Conservation (phyloP, 106 monocot genomes). For the Platanthera guangdongensis region DNA sequence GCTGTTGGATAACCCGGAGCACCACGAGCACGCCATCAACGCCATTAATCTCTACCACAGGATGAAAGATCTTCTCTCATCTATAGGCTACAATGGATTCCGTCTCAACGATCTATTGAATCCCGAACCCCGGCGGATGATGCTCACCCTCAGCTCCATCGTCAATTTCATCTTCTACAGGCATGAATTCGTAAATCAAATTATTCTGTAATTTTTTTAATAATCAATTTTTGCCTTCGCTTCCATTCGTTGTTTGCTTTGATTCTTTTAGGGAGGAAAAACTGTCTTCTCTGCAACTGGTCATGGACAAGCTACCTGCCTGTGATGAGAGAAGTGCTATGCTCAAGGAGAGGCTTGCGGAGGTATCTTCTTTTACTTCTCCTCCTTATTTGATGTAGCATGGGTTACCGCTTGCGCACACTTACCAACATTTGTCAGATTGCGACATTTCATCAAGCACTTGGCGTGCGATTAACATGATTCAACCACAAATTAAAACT, state of each 20-base stretch:
- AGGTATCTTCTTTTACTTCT: not conserved
- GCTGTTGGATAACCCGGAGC: slow-evolving; percentile 62
- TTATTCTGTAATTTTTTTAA: not conserved
- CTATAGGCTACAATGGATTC: slow-evolving; percentile 28
- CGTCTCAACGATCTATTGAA: slow-evolving; percentile 40
- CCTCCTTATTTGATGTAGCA: no score
- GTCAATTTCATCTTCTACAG: slow-evolving; percentile 64
- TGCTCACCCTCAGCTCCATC: slow-evolving; percentile 49
- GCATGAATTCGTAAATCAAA: slow-evolving; percentile 5
- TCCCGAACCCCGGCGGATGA: slow-evolving; percentile 37
- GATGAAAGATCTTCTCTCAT: slow-evolving; percentile 26
- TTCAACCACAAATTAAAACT: no score
- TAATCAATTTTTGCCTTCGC: not conserved
- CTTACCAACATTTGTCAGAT: no score
- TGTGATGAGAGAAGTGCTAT: not conserved
- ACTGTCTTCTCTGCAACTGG: slow-evolving; percentile 1
- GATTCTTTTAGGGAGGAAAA: slow-evolving; percentile 5
- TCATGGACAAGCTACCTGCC: slow-evolving; percentile 1
- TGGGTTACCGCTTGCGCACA: no score
- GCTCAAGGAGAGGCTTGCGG: not conserved
- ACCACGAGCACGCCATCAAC: slow-evolving; percentile 26
- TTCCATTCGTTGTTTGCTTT: not conserved
- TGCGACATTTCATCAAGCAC: no score
- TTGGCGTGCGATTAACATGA: no score
- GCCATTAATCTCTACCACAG: slow-evolving; percentile 28